These are phyloP conservation scores for Flaveria floridana DNA, from an alignment of 140 eudicot species.

Conservation along the genomic window DNA sequence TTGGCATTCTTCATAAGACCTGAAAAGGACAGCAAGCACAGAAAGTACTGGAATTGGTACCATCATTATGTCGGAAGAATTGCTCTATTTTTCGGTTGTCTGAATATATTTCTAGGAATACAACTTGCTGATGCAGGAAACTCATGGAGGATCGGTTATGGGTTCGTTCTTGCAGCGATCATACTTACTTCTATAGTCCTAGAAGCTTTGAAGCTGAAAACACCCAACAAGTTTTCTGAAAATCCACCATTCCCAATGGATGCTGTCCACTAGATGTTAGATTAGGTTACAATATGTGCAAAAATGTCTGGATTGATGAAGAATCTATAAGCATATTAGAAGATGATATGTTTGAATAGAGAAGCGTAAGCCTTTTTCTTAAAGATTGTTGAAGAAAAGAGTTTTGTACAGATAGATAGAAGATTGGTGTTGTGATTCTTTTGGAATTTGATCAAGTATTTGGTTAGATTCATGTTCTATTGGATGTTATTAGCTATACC, in stretches of 20 bases:
- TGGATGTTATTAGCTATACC: constrained; percentile 21
- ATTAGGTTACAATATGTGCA: neutral
- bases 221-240: constrained; percentile 38
- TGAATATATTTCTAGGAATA: constrained; percentile 72
- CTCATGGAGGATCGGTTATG: constrained; percentile 84
- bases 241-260: constrained; percentile 58
- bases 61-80: constrained; percentile 73
- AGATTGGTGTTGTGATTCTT: constrained; percentile 10
- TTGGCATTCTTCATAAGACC: constrained; percentile 78
- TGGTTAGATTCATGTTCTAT: constrained; percentile 30
- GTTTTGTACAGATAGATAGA: constrained; percentile 34
- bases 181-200: constrained; percentile 51
- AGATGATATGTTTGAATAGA: constrained; percentile 26
- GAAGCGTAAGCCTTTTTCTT: constrained; percentile 34
- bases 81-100: constrained; percentile 70
- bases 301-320: neutral
- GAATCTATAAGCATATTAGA: neutral
- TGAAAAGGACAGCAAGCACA: constrained; percentile 65
- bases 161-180: constrained; percentile 57
- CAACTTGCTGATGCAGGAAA: constrained; percentile 66
- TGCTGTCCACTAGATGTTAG: constrained; percentile 35
- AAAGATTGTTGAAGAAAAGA: constrained; percentile 34
- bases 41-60: constrained; percentile 84
- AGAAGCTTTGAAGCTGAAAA: constrained; percentile 65
- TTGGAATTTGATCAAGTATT: constrained; percentile 21